Evolutionary conservation across 2,329 filamentous ascomycete species (phyloP).

Genomic region (Hypoxylon sp.): DNA sequence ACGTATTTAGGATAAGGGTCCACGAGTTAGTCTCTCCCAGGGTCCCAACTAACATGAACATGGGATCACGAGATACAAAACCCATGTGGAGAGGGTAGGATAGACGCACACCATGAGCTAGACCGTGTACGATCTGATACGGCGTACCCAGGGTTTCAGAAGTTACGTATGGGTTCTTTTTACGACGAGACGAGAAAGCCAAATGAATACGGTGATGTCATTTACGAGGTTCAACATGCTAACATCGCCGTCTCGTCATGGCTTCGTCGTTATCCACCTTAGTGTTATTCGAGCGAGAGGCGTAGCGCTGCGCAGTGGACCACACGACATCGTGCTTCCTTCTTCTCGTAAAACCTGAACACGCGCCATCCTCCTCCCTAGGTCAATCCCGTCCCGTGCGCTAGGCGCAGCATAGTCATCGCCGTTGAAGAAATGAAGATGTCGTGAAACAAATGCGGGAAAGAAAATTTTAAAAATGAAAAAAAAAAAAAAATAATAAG

Average conservation of each 20-base stretch:
- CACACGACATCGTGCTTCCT: neutral
- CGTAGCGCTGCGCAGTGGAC: neutral
- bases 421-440: neutral
- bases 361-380: neutral
- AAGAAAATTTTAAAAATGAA: neutral
- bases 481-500: conserved; percentile 1
- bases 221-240: neutral
- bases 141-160: conserved; percentile 4
- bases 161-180: neutral
- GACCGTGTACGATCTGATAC: conserved; percentile 2
- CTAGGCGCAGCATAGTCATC: neutral
- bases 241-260: conserved; percentile 9
- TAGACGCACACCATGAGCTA: conserved; percentile 23
- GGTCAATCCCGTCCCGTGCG: neutral
- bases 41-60: neutral
- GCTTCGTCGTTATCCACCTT: neutral
- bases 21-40: neutral
- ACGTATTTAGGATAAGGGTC: neutral
- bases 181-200: conserved; percentile 2
- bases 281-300: neutral
- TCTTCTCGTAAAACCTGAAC: conserved; percentile 1
- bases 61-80: neutral
- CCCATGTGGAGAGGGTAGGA: conserved; percentile 1
- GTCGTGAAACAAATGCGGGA: neutral
- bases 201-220: conserved; percentile 19